Percentiles rank a stretch among this genome's conserved stretches.
Conservation (phyloP, 2,329 filamentous ascomycete species). For the Arthroderma sp. region DNA sequence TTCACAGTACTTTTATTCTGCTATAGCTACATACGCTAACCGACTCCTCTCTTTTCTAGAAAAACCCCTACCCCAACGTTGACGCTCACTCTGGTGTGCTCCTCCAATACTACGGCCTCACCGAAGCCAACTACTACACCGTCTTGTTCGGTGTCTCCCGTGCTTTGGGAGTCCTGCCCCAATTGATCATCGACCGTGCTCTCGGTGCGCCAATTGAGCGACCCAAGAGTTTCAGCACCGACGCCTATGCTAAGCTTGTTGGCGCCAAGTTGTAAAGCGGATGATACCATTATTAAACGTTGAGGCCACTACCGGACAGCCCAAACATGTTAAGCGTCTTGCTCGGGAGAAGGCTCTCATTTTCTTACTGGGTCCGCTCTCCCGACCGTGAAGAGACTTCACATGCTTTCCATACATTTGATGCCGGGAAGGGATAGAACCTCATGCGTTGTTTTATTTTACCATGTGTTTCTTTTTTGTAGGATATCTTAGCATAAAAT, state of each 20-base stretch:
- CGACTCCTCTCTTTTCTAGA: conserved; percentile 37
- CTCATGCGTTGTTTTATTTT: too few species aligned
- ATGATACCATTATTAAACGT: neutral
- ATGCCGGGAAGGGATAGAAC: too few species aligned
- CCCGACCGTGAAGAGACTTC: too few species aligned
- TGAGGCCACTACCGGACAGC: too few species aligned
- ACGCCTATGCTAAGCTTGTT: conserved; percentile 87
- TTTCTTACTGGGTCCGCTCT: too few species aligned
- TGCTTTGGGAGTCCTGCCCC: conserved; percentile 93
- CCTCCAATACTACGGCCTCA: conserved; percentile 98
- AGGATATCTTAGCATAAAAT: too few species aligned
- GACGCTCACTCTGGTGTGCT: conserved; percentile 98
- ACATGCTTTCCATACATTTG: too few species aligned
- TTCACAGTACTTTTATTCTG: conserved; percentile 6
- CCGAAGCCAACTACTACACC: conserved; percentile 99
- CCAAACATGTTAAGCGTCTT: too few species aligned
- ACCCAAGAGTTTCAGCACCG: conserved; percentile 97
- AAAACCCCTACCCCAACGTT: conserved; percentile 98
- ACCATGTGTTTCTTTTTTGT: too few species aligned
- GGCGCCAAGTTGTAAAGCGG: conserved; percentile 70
- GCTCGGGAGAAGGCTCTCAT: too few species aligned
- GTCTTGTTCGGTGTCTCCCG: conserved; percentile 98
- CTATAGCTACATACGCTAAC: neutral
- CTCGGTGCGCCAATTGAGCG: conserved; percentile 94
- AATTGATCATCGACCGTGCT: conserved; percentile 98